phyloP scores from a whole-genome alignment of 371 early-diverging fungal genomes.

The Spraguea lophii region DNA sequence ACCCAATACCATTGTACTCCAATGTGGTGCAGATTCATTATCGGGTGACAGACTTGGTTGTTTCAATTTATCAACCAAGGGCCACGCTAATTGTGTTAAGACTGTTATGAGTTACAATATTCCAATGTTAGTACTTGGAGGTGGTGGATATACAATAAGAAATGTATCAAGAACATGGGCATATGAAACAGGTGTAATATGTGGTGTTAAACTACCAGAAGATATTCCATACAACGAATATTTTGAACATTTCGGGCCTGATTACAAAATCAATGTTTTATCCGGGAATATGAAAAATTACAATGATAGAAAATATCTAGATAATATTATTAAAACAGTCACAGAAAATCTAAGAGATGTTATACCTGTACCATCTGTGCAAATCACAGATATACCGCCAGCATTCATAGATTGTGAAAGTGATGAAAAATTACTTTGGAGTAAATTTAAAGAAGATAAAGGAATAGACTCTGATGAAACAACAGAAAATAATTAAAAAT shows the following conservation, averaged over 20 bases:
- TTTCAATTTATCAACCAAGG: constrained; percentile 65
- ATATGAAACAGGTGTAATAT: constrained; percentile 43
- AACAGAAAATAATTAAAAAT: not conserved
- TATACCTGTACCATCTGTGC: constrained; percentile 74
- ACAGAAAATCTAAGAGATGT: constrained; percentile 68
- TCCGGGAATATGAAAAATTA: constrained; percentile 58
- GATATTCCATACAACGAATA: constrained; percentile 43
- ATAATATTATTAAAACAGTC: constrained; percentile 50
- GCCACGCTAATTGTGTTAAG: constrained; percentile 69
- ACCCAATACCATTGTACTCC: constrained; percentile 85
- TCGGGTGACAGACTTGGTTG: constrained; percentile 89
- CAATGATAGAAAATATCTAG: constrained; percentile 62
- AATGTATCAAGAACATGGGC: constrained; percentile 86
- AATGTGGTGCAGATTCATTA: constrained; percentile 96
- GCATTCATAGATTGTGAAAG: constrained; percentile 40
- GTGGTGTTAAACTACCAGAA: constrained; percentile 32
- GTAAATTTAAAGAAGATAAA: constrained; percentile 21
- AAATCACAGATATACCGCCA: constrained; percentile 63
- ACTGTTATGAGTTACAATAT: constrained; percentile 71
- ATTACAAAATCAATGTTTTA: constrained; percentile 50
- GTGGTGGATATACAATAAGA: constrained; percentile 93
- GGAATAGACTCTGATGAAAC: not conserved
- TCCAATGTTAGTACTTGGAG: constrained; percentile 79
- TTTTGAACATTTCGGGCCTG: constrained; percentile 39
- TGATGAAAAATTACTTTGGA: constrained; percentile 39